A percentile compares a stretch with the other conserved stretches of the same genome.
phyloP scores from a whole-genome alignment of 202 grass and related monocot genomes.

The Saccharum hybrid region DNA sequence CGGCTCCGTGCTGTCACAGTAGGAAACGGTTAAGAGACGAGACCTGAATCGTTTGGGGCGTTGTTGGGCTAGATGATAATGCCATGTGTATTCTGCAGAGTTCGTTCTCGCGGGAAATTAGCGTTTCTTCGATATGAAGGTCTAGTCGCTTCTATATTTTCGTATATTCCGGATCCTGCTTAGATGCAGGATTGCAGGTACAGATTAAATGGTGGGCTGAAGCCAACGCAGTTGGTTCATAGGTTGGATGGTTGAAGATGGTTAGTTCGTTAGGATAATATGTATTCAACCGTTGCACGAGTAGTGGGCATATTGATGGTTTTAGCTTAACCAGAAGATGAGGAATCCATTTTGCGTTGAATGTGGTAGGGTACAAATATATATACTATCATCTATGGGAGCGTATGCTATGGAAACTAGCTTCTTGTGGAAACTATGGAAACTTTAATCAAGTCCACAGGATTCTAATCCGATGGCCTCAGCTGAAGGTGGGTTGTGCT shows the following conservation, averaged over 20 bases:
- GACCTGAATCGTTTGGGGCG: neutral
- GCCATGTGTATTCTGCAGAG: neutral
- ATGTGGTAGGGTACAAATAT: constrained; percentile 12
- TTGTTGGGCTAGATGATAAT: neutral
- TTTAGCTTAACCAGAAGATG: neutral
- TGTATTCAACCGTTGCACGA: neutral
- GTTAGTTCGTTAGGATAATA: neutral
- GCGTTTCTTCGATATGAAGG: neutral
- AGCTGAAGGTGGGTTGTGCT: no score
- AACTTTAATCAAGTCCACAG: no score
- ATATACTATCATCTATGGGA: constrained; percentile 15
- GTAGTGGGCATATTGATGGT: neutral
- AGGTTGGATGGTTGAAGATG: neutral
- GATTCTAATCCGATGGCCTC: no score
- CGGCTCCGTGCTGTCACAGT: no score
- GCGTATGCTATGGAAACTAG: no score
- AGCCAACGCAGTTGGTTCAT: neutral
- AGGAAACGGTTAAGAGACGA: neutral
- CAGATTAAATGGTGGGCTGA: neutral
- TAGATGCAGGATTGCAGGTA: no score
- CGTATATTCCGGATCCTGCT: neutral
- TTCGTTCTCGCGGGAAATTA: neutral
- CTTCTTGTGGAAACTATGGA: no score
- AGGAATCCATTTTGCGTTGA: neutral
- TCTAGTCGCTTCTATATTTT: neutral